Conservation (phyloP, 192 early-diverging fungal species). For the Gamsiella multidivaricata region DNA sequence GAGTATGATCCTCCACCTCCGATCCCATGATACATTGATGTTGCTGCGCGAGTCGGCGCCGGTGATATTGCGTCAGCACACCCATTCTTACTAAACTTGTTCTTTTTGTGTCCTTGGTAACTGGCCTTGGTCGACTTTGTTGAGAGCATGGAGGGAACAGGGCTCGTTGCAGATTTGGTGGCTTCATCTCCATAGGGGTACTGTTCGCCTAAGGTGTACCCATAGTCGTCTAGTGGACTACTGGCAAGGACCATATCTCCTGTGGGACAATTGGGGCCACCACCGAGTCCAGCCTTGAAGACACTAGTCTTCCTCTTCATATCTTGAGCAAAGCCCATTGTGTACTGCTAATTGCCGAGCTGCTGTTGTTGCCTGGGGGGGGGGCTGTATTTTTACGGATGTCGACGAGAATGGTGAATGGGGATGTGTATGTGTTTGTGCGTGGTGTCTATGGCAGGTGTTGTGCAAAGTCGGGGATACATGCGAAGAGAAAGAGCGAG, state of each 20-base stretch:
- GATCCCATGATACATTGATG: constrained; percentile 12
- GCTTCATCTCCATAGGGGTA: not conserved
- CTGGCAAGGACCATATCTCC: constrained; percentile 38
- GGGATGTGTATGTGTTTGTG: not conserved
- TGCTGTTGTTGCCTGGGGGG: too few species aligned
- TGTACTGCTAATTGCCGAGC: not conserved
- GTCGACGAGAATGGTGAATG: too few species aligned
- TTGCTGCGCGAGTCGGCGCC: not conserved
- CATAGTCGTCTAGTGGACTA: constrained; percentile 31
- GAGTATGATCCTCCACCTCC: constrained; percentile 33
- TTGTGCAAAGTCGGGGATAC: too few species aligned
- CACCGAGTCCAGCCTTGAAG: constrained; percentile 18
- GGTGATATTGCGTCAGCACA: not conserved
- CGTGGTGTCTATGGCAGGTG: too few species aligned
- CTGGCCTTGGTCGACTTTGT: constrained; percentile 13
- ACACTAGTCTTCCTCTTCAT: constrained; percentile 32
- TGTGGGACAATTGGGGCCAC: constrained; percentile 8
- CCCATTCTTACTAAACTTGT: constrained; percentile 23
- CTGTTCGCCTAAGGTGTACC: constrained; percentile 11
- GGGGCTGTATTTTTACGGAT: too few species aligned
- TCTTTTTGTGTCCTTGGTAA: constrained; percentile 36
- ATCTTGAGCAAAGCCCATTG: constrained; percentile 44
- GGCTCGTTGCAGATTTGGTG: constrained; percentile 12
- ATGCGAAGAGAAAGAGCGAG: not conserved
- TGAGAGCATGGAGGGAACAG: constrained; percentile 23